Evolutionary conservation across 768 basidiomycete species (phyloP).

Genomic region (Cystofilobasidium bisporidii): DNA sequence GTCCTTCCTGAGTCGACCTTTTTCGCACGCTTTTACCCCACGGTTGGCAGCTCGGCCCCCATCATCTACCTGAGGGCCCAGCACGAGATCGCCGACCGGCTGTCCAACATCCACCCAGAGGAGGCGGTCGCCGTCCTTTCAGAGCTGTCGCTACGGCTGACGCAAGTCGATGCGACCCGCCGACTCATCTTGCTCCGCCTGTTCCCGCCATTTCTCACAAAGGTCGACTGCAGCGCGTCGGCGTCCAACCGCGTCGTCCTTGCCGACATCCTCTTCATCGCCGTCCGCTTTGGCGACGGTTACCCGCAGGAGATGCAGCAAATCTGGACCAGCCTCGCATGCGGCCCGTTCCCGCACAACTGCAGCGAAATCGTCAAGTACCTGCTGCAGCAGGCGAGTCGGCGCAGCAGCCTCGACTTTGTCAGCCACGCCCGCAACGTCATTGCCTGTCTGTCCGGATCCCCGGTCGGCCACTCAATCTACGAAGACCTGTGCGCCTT

Average conservation of each 20-base stretch:
- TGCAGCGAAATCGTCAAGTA: slow-evolving; percentile 72
- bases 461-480: slow-evolving; percentile 58
- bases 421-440: slow-evolving; percentile 69
- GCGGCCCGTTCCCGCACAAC: slow-evolving; percentile 59
- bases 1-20: slow-evolving; percentile 58
- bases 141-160: slow-evolving; percentile 64
- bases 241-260: slow-evolving; percentile 44
- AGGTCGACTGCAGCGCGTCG: slow-evolving; percentile 53
- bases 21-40: slow-evolving; percentile 61
- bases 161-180: slow-evolving; percentile 51
- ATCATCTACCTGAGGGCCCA: slow-evolving; percentile 74
- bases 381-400: slow-evolving; percentile 75
- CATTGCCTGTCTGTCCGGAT: slow-evolving; percentile 73
- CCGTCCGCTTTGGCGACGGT: slow-evolving; percentile 59
- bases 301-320: slow-evolving; percentile 70
- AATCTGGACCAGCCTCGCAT: slow-evolving; percentile 70
- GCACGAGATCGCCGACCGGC: slow-evolving; percentile 61
- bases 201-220: slow-evolving; percentile 72
- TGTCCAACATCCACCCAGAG: slow-evolving; percentile 63
- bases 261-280: slow-evolving; percentile 74
- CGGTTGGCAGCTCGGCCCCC: slow-evolving; percentile 60
- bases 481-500: slow-evolving; percentile 77
- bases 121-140: slow-evolving; percentile 56
- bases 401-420: slow-evolving; percentile 67
- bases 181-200: slow-evolving; percentile 58